Base-by-base conservation (phyloP, 2,329 filamentous ascomycete species). In the Penicillium frequentans region DNA sequence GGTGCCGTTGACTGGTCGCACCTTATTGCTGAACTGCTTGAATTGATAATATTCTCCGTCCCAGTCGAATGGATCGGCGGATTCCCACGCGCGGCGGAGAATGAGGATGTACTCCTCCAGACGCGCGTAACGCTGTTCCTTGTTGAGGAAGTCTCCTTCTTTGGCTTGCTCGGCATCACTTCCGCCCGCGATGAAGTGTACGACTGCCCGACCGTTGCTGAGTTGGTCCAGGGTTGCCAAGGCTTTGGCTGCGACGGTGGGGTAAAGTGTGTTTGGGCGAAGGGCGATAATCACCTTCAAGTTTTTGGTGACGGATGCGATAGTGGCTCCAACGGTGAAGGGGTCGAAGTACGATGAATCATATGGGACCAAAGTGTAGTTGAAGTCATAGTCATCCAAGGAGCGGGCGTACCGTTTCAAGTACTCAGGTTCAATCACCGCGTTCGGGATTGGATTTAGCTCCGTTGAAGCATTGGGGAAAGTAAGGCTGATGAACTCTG, bases 51-150 rank as follows among this genome's bases (percentile, higher is more conserved):
- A 83, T 60, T 82, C 79, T 49, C 83, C 79, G 2, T 85, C 81
- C 84, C 84, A 86, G 72, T 86, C 84, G 55, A 86, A 87, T 0
- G 84, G 79, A 19, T 84, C 83, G 0, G 75, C 50, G 0, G 83
- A 85, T 21, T 77, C 66, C 84, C 84, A 87, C 0, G 84, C 84
- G 0, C 83, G 81, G 21, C 81, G 78, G 3, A 86, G 76, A 63
- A 87, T 87, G 59, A 76, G 76, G 73, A 87, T 86, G 70, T 86
- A 86, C 61, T 86, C 84, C 66, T 86, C 84, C 6, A 84, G 73
- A 0, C 84, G 80, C 10, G 66, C 81, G 61, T 86, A 87, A 9
- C 84, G 80, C 66, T 86, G 73, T 10, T 82, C 79, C 64, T 87
- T 87, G 67, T 65, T 75, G 2, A 86, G 65, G 64, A 84, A 86